A percentile compares a stretch with the other conserved stretches of the same genome.
These are phyloP conservation scores for Penicillium cinerascens DNA, from an alignment of 495 filamentous ascomycete species.

Conservation along the genomic window DNA sequence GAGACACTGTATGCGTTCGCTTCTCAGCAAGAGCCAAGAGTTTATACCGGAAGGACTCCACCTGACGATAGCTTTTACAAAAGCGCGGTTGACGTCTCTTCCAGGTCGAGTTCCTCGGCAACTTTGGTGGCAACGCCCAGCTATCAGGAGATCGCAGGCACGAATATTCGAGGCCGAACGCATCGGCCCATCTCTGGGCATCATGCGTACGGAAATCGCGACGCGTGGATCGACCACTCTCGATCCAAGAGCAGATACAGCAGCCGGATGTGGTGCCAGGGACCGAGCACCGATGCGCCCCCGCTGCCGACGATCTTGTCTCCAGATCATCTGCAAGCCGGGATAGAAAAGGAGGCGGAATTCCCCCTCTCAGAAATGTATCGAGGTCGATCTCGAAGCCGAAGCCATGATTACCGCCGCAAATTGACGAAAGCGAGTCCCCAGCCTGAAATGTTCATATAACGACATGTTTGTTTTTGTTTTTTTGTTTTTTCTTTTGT, in stretches of 20 bases:
- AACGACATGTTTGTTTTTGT: constrained; percentile 1
- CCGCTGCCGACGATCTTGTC: constrained; percentile 21
- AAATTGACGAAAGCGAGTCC: constrained; percentile 22
- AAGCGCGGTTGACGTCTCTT: background rate
- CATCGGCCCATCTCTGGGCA: constrained; percentile 16
- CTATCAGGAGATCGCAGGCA: constrained; percentile 1
- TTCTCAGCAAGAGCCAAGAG: constrained; percentile 1
- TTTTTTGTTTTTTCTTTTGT: constrained; percentile 5
- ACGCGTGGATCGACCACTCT: constrained; percentile 3
- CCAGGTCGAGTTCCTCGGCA: constrained; percentile 3
- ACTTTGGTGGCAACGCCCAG: constrained; percentile 3
- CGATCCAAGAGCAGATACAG: constrained; percentile 17
- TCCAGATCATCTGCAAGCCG: constrained; percentile 10
- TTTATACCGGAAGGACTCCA: constrained; percentile 1
- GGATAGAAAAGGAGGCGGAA: constrained; percentile 3
- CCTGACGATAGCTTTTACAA: constrained; percentile 14
- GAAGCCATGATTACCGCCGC: constrained; percentile 26
- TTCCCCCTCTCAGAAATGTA: constrained; percentile 7
- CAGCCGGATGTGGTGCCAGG: constrained; percentile 18
- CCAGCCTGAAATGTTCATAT: constrained; percentile 17
- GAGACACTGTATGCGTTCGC: background rate
- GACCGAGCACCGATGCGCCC: constrained; percentile 15
- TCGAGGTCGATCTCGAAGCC: constrained; percentile 32
- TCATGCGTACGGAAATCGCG: background rate
- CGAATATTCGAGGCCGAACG: background rate